phyloP scores from a whole-genome alignment of 108 stramenopile species.

The Cyclotella atomus region DNA sequence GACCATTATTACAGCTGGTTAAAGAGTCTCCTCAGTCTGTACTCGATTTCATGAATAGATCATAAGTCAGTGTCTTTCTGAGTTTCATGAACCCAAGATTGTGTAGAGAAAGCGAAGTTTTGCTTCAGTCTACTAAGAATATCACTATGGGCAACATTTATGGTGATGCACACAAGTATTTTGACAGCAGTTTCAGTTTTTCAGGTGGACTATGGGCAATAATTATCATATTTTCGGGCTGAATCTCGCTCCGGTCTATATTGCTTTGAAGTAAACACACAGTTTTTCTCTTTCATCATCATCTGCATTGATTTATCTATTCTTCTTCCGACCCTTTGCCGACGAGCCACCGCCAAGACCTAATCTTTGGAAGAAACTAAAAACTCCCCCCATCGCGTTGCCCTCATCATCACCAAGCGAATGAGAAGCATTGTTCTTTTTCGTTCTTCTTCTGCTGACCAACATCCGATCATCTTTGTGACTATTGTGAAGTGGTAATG shows the following conservation, averaged over 20 bases:
- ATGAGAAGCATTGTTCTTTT: constrained; percentile 1
- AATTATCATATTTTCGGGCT: no score
- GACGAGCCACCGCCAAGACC: constrained; percentile 26
- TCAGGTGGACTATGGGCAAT: no score
- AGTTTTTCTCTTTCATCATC: no score
- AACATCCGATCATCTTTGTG: constrained; percentile 15
- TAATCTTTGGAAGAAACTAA: constrained; percentile 24
- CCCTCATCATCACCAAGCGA: not conserved
- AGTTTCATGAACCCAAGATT: not conserved
- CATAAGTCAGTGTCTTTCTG: no score
- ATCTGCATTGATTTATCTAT: constrained; percentile 37
- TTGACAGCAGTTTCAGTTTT: no score
- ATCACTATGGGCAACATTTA: no score
- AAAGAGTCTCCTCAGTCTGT: constrained; percentile 57
- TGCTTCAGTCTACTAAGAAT: no score
- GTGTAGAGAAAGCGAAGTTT: no score
- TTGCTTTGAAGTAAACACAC: no score
- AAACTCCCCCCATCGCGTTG: constrained; percentile 23
- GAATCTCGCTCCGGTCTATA: no score
- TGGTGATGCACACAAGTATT: no score
- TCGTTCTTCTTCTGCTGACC: constrained; percentile 22
- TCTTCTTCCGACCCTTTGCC: constrained; percentile 38
- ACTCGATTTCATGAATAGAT: constrained; percentile 50
- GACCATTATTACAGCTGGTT: constrained; percentile 70
- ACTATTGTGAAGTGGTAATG: constrained; percentile 21